A percentile compares a stretch with the other conserved stretches of the same genome.
Conservation (phyloP, 2,329 filamentous ascomycete species). For the Penicillium hesseltinei region DNA sequence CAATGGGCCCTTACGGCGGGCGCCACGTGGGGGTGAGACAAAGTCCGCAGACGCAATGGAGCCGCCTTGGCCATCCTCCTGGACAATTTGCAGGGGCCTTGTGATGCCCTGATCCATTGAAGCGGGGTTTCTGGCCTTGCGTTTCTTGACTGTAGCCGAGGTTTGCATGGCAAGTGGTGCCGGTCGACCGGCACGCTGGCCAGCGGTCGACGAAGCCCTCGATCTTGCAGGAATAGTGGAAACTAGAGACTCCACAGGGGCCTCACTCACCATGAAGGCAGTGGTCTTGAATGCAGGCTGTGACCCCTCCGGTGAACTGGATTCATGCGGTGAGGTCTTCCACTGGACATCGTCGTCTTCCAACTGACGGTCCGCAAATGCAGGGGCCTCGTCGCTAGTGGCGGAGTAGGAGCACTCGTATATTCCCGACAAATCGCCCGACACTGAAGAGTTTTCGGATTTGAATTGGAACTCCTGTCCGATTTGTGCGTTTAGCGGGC, state of each 20-base stretch:
- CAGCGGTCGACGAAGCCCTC: conserved; percentile 23
- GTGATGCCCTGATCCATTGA: conserved; percentile 30
- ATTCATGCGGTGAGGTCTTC: conserved; percentile 29
- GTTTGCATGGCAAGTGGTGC: conserved; percentile 34
- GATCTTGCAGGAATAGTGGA: conserved; percentile 26
- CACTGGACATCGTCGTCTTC: conserved; percentile 34
- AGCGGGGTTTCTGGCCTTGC: conserved; percentile 33
- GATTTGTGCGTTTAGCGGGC: conserved; percentile 18
- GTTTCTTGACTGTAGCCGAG: conserved; percentile 33
- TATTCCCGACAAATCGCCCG: conserved; percentile 34
- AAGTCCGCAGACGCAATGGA: conserved; percentile 43
- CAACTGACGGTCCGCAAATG: conserved; percentile 31
- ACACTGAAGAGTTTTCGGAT: conserved; percentile 40
- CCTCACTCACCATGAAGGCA: conserved; percentile 39
- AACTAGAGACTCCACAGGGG: conserved; percentile 29
- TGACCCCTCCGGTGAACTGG: conserved; percentile 25
- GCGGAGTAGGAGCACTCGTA: conserved; percentile 37
- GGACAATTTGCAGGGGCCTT: conserved; percentile 43
- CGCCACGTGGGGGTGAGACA: conserved; percentile 43
- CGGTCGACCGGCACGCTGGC: conserved; percentile 28
- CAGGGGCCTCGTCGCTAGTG: conserved; percentile 31
- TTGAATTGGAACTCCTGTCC: conserved; percentile 36
- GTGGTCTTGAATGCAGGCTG: conserved; percentile 29
- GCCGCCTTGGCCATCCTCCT: conserved; percentile 44
- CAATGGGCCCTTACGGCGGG: conserved; percentile 44